A percentile compares a stretch with the other conserved stretches of the same genome.
Evolutionary conservation across 176 grass and related monocot genomes (phyloP).

Genomic region (Triticum aestivum): DNA sequence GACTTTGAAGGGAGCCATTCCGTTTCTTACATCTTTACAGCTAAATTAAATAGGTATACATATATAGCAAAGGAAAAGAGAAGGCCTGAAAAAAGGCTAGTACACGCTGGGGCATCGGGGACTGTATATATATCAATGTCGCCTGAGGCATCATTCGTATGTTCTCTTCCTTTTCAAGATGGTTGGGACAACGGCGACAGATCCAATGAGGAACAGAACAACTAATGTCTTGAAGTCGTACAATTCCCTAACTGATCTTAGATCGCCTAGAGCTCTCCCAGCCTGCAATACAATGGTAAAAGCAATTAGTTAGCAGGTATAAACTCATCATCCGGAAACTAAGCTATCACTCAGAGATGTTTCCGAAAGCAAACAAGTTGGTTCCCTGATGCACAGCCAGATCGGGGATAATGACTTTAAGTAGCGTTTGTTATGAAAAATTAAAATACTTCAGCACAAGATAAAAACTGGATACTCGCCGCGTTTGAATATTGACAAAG

Average conservation of each 20-base stretch:
- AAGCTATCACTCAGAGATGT: background rate
- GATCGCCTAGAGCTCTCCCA: constrained; percentile 78
- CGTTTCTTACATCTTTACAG: constrained; percentile 45
- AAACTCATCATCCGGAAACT: background rate
- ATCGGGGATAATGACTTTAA: background rate
- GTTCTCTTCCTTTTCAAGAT: constrained; percentile 92
- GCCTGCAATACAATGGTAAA: constrained; percentile 49
- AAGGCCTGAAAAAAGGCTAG: background rate
- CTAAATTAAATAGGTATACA: constrained; percentile 46
- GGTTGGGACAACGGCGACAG: constrained; percentile 69
- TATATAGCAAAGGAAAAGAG: constrained; percentile 37
- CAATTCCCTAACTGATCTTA: constrained; percentile 83
- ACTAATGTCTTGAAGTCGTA: constrained; percentile 95
- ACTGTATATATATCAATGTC: constrained; percentile 10
- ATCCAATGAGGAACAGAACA: constrained; percentile 87
- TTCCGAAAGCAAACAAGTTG: background rate
- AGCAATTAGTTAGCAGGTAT: background rate
- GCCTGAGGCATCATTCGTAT: constrained; percentile 54
- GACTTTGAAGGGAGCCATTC: constrained; percentile 28
- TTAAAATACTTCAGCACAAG: background rate
- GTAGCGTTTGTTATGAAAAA: background rate
- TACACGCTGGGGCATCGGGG: constrained; percentile 25
- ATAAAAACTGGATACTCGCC: background rate
- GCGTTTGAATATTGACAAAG: background rate
- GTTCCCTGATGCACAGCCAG: background rate